These are phyloP conservation scores for Didymella glomerata DNA, from an alignment of 2,329 filamentous ascomycete genomes.

Conservation along the genomic window DNA sequence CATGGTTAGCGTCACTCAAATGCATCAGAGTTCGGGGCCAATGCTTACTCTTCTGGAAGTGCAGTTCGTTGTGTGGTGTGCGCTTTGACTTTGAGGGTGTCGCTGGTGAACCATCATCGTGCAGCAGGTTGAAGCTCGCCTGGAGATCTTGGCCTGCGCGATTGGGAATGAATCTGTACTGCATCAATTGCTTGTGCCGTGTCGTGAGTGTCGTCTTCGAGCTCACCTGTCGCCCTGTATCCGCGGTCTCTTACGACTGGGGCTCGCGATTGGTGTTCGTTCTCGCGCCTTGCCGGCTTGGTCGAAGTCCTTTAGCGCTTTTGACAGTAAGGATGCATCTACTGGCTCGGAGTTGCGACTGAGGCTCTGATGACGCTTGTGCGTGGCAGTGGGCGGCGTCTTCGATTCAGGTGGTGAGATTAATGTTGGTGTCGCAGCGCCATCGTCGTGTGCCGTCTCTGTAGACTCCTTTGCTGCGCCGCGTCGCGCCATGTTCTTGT, in stretches of 20 bases:
- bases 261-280: constrained; percentile 70
- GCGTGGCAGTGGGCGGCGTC: constrained; percentile 65
- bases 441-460: constrained; percentile 35
- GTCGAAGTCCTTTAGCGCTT: constrained; percentile 69
- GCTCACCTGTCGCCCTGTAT: constrained; percentile 65
- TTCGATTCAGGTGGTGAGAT: constrained; percentile 67
- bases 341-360: constrained; percentile 61
- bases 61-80: constrained; percentile 85
- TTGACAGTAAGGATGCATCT: constrained; percentile 67
- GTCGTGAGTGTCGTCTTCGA: not conserved
- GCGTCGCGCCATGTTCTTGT: constrained; percentile 32
- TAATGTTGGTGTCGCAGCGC: constrained; percentile 55
- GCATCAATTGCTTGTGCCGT: constrained; percentile 6
- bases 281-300: constrained; percentile 66
- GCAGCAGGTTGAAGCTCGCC: constrained; percentile 88
- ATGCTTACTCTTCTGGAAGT: constrained; percentile 81
- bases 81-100: constrained; percentile 87
- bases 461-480: constrained; percentile 26
- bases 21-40: not conserved
- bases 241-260: constrained; percentile 73
- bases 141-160: constrained; percentile 91
- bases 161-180: constrained; percentile 87
- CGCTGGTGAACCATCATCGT: constrained; percentile 91
- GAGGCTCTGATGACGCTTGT: constrained; percentile 55
- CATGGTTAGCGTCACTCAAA: constrained; percentile 24